phyloP scores from a whole-genome alignment of 176 grass and related monocot genomes.

The Thalia dealbata region DNA sequence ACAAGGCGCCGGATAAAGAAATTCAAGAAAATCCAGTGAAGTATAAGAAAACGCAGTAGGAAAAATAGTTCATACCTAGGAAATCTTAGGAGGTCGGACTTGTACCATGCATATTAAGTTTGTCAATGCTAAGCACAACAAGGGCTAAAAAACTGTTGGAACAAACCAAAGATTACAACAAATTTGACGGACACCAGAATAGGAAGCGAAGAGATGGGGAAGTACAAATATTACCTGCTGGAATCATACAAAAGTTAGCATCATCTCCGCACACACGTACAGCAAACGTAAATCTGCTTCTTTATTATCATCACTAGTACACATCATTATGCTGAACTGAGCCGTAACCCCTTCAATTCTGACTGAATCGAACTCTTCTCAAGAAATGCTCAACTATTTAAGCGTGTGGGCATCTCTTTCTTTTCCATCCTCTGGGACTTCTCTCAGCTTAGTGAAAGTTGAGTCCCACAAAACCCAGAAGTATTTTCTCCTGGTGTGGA shows the following conservation, averaged over 20 bases:
- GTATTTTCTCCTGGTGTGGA: not conserved
- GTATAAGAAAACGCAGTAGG: not conserved
- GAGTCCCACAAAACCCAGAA: not conserved
- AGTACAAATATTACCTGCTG: not conserved
- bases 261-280: not conserved
- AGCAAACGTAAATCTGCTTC: not conserved
- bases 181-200: not conserved
- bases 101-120: not conserved
- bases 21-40: not conserved
- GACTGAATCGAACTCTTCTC: not conserved
- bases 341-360: not conserved
- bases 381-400: not conserved
- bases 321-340: not conserved
- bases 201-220: not conserved
- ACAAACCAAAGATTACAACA: not conserved
- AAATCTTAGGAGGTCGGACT: not conserved
- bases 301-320: not conserved
- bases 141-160: not conserved
- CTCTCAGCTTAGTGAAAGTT: not conserved
- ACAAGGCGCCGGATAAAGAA: not conserved
- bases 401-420: conserved; percentile 1
- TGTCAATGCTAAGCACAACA: not conserved
- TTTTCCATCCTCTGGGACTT: not conserved
- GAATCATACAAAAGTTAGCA: not conserved
- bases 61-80: not conserved